Conservation (phyloP, 768 basidiomycete genomes). For the Xerocomellus amylosporus region DNA sequence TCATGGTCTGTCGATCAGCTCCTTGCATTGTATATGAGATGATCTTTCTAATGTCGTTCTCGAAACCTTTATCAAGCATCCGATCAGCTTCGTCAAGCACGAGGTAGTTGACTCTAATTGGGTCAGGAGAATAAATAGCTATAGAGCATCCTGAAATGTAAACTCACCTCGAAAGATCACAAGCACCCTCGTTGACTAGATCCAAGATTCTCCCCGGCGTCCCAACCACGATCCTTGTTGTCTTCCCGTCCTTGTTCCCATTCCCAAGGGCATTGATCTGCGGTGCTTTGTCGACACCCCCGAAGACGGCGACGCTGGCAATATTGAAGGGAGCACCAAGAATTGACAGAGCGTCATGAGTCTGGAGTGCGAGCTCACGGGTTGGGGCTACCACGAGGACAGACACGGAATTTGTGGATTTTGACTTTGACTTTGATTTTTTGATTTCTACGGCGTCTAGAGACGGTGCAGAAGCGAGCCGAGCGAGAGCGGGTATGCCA, state of each 20-base stretch:
- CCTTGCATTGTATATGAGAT: slow-evolving; percentile 70
- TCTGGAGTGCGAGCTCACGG: slow-evolving; percentile 94
- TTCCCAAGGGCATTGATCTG: slow-evolving; percentile 71
- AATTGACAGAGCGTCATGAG: slow-evolving; percentile 74
- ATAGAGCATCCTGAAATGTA: background rate
- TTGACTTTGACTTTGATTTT: slow-evolving; percentile 31
- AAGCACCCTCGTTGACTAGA: slow-evolving; percentile 81
- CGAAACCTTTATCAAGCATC: slow-evolving; percentile 98
- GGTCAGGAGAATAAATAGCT: background rate
- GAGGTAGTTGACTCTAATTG: slow-evolving; percentile 74
- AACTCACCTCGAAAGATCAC: slow-evolving; percentile 74
- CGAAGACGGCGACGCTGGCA: slow-evolving; percentile 84
- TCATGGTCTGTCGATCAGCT: slow-evolving; percentile 82
- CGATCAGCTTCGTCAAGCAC: slow-evolving; percentile 98
- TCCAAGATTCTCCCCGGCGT: slow-evolving; percentile 94
- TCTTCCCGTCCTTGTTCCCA: slow-evolving; percentile 45
- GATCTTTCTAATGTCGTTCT: slow-evolving; percentile 93
- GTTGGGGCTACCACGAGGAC: slow-evolving; percentile 91
- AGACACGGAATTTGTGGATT: slow-evolving; percentile 39
- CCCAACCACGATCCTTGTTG: slow-evolving; percentile 82
- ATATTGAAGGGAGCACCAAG: slow-evolving; percentile 76
- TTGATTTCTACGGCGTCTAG: slow-evolving; percentile 19
- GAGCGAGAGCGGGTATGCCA: slow-evolving; percentile 83
- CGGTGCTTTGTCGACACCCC: slow-evolving; percentile 88
- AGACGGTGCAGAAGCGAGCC: slow-evolving; percentile 46